Base-by-base conservation (phyloP, 2,329 filamentous ascomycete genomes). In the Pestalotiopsis sp. region DNA sequence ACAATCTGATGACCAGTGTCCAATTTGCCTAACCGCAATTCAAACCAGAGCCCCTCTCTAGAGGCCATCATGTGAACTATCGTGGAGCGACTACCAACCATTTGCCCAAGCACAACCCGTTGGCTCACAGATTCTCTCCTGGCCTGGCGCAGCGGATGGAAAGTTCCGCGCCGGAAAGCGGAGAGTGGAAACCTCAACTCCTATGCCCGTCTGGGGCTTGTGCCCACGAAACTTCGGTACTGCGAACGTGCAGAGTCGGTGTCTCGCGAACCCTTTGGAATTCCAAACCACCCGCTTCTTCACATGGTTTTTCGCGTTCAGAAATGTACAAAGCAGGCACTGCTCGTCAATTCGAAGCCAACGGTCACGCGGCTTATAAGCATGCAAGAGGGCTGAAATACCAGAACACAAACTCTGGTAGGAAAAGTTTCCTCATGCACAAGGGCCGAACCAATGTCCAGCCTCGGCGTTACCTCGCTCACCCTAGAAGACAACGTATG, bases 401-500 rank as follows among this genome's bases (percentile, higher is more conserved):
- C 38, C 36, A 12, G 38, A 23, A 12, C 20, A 17, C 60, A 36
- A 38, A 63, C 23, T 12, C 27, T 63, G 27, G 20, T 12, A 36
- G 20, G 36, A 45, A 13, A 20, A 27, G 20, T 20, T 23, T 40
- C n/a, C 23, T 20, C 38, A 23, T 17, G 23, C 31, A 23, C 23
- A 60, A 63, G 31, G 38, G 60, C 38, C 23, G 38, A 63, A 14
- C 23, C 38, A 31, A 23, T 36, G 14, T 36, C 23, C 31, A 23
- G 38, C 5, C 31, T 63, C 60, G 60, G 60, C 31, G 31, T 41
- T 63, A 63, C 60, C 38, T 63, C 60, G 60, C 60, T 63, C 60
- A 41, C 31, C 36, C 31, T 59, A 36, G 23, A 59, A 23, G 17
- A 27, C 57, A 27, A 59, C 57, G 27, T 52, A 52, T n/a, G 45